Evolutionary conservation across 1,139 yeast species (phyloP).

Genomic region (Suhomyces panamericanus): DNA sequence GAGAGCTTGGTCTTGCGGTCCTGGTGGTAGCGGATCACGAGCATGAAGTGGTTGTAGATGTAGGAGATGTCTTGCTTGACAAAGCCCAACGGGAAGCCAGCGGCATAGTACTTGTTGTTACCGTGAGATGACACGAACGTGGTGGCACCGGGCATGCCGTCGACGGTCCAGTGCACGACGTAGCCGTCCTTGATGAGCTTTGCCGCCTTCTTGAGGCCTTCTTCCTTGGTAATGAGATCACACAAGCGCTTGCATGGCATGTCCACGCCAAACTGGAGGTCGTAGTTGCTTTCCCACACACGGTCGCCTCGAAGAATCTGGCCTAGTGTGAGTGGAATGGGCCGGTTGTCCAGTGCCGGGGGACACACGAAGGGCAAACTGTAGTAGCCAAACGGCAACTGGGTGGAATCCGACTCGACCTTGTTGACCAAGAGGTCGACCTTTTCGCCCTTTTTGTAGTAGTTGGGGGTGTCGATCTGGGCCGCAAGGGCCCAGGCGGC

Average conservation of each 20-base stretch:
- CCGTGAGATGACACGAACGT: conserved; percentile 67
- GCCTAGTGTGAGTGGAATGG: conserved; percentile 69
- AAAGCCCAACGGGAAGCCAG: conserved; percentile 86
- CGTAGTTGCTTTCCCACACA: conserved; percentile 71
- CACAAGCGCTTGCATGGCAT: conserved; percentile 67
- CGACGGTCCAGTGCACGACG: conserved; percentile 81
- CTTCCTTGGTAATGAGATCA: conserved; percentile 54
- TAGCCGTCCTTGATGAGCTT: conserved; percentile 67
- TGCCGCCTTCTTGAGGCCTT: conserved; percentile 56
- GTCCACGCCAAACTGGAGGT: conserved; percentile 61
- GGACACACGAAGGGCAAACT: conserved; percentile 83
- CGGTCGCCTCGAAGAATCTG: conserved; percentile 83
- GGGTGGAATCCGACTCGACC: conserved; percentile 73
- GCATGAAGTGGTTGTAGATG: conserved; percentile 76
- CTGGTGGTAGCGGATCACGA: conserved; percentile 73
- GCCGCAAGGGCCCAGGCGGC: conserved; percentile 3
- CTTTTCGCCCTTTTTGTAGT: conserved; percentile 52
- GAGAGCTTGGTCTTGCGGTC: conserved; percentile 45
- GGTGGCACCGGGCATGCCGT: conserved; percentile 87
- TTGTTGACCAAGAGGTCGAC: conserved; percentile 77
- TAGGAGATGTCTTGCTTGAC: conserved; percentile 57
- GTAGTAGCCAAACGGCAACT: conserved; percentile 75
- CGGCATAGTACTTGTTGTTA: conserved; percentile 68
- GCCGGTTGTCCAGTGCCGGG: conserved; percentile 51
- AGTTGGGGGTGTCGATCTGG: conserved; percentile 24